A percentile compares a stretch with the other conserved stretches of the same genome.
phyloP scores from a whole-genome alignment of 805 yeast species.

The Pichia kluyveri region DNA sequence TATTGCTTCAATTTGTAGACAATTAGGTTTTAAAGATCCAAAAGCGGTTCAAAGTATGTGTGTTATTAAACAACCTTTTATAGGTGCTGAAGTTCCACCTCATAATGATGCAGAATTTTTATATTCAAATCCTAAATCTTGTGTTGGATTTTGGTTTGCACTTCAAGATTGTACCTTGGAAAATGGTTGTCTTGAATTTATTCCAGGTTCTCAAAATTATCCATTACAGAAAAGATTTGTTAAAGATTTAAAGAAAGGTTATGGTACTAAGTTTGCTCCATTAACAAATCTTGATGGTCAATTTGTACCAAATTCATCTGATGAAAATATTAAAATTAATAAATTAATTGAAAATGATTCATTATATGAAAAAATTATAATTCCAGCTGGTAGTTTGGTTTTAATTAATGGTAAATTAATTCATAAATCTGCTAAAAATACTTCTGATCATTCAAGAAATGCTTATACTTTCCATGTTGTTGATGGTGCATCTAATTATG shows the following conservation, averaged over 20 bases:
- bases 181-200: constrained; percentile 63
- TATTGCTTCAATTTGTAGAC: constrained; percentile 41
- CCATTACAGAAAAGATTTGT: constrained; percentile 58
- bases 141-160: constrained; percentile 78
- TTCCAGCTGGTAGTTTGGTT: constrained; percentile 65
- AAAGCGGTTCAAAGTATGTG: constrained; percentile 71
- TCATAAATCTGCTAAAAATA: constrained; percentile 61
- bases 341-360: constrained; percentile 26
- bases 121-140: constrained; percentile 61
- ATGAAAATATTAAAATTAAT: constrained; percentile 18
- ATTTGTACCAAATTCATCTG: constrained; percentile 9
- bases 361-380: constrained; percentile 43
- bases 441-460: constrained; percentile 47
- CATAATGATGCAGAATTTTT: constrained; percentile 72
- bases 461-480: constrained; percentile 78
- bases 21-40: constrained; percentile 52
- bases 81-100: constrained; percentile 65
- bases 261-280: constrained; percentile 49
- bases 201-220: constrained; percentile 60
- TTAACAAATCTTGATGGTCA: constrained; percentile 15
- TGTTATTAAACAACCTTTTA: constrained; percentile 69
- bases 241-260: constrained; percentile 35
- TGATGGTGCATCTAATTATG: constrained; percentile 57
- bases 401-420: constrained; percentile 63
- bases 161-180: constrained; percentile 58